Conservation (phyloP, 768 basidiomycete genomes). For the Russula sp. region DNA sequence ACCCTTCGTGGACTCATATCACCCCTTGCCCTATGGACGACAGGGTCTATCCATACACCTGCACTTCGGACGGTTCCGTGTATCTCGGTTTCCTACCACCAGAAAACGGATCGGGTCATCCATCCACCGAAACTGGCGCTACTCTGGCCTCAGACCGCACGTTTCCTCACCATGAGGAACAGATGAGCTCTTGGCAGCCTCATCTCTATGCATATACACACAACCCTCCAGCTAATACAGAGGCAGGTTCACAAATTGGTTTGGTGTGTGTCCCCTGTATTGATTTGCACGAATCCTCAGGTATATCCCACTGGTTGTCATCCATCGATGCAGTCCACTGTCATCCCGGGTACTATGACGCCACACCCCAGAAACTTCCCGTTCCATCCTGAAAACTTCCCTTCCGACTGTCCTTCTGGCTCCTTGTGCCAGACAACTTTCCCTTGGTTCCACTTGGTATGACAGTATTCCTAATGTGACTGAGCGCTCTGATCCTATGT, state of each 20-base stretch:
- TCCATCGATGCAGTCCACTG: neutral
- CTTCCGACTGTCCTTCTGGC: neutral
- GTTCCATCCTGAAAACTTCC: neutral
- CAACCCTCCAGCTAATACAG: neutral
- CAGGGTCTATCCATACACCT: neutral
- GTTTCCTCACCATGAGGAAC: neutral
- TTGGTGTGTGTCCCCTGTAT: neutral
- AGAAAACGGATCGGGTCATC: neutral
- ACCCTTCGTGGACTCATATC: neutral
- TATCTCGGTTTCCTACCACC: neutral
- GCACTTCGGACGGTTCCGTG: neutral
- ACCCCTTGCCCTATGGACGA: neutral
- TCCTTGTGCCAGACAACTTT: neutral
- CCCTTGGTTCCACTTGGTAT: neutral
- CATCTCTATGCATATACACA: neutral
- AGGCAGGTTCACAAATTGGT: neutral
- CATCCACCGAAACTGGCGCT: neutral
- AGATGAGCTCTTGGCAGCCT: neutral
- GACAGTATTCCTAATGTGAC: neutral
- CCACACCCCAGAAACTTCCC: no score
- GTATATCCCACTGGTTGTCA: neutral
- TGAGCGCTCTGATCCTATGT: neutral
- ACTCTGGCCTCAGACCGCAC: neutral
- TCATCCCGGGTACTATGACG: neutral
- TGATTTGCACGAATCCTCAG: neutral